phyloP scores from a whole-genome alignment of 768 basidiomycete species.

The Kwoniella dendrophila region DNA sequence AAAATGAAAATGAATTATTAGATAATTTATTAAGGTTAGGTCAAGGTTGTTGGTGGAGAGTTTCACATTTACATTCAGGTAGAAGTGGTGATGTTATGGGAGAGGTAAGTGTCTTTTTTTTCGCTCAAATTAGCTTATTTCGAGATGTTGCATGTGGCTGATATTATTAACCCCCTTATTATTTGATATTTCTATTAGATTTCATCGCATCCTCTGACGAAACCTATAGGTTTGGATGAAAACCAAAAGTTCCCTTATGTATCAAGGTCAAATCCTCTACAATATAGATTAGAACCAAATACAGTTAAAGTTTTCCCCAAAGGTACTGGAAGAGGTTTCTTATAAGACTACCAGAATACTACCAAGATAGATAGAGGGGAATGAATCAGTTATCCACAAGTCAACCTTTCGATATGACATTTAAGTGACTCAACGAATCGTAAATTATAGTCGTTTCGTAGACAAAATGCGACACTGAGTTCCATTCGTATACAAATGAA shows the following conservation, averaged over 20 bases:
- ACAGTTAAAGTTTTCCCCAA: slow-evolving; percentile 52
- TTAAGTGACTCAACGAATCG: too few relatives aligned
- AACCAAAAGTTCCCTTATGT: slow-evolving; percentile 23
- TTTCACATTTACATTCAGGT: slow-evolving; percentile 42
- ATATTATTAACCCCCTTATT: neutral
- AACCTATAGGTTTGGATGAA: neutral
- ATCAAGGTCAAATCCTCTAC: slow-evolving; percentile 38
- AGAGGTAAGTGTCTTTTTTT: slow-evolving; percentile 40
- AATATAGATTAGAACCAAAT: slow-evolving; percentile 47
- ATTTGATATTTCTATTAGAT: slow-evolving; percentile 30
- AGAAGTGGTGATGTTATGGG: slow-evolving; percentile 53
- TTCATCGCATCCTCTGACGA: slow-evolving; percentile 36
- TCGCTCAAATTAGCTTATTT: neutral
- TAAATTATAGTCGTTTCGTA: too few relatives aligned
- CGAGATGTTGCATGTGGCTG: neutral
- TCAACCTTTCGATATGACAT: too few relatives aligned
- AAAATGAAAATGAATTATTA: slow-evolving; percentile 30
- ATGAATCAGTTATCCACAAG: too few relatives aligned
- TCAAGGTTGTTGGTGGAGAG: slow-evolving; percentile 46
- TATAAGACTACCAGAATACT: slow-evolving; percentile 31
- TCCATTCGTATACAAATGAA: too few relatives aligned
- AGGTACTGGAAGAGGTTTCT: slow-evolving; percentile 52
- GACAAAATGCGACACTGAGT: too few relatives aligned
- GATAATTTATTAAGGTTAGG: slow-evolving; percentile 37
- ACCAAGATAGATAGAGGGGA: neutral